phyloP scores from a whole-genome alignment of 352 stramenopile species.

The Globisporangium spinosum region DNA sequence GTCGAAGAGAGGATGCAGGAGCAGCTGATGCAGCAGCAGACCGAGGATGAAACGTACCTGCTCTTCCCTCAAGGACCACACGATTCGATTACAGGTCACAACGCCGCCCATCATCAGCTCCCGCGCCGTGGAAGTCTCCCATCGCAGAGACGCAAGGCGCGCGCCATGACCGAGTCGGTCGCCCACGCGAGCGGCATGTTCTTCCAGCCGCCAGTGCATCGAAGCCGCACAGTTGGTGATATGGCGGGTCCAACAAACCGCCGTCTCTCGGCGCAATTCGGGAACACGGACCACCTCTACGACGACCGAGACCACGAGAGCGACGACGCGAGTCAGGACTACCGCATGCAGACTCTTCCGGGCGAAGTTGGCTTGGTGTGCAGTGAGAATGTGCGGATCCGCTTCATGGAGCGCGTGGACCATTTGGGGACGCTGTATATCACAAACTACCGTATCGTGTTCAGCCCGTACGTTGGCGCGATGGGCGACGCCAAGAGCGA shows the following conservation, averaged over 20 bases:
- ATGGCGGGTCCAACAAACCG: neutral
- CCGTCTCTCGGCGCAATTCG: conserved; percentile 22
- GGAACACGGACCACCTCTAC: conserved; percentile 21
- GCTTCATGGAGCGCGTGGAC: conserved; percentile 45
- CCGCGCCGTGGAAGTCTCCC: conserved; percentile 14
- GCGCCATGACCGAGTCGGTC: conserved; percentile 19
- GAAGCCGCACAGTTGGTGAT: conserved; percentile 14
- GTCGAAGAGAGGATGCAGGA: conserved; percentile 53
- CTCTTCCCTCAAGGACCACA: conserved; percentile 4
- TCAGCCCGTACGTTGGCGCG: conserved; percentile 38
- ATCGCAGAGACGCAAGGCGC: conserved; percentile 9
- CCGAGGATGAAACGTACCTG: conserved; percentile 13
- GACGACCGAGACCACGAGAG: conserved; percentile 22
- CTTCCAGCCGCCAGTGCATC: conserved; percentile 22
- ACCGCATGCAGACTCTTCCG: conserved; percentile 48
- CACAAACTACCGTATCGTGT: conserved; percentile 80
- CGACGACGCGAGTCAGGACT: conserved; percentile 18
- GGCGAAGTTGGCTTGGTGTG: conserved; percentile 65
- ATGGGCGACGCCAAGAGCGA: neutral
- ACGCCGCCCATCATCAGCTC: conserved; percentile 5
- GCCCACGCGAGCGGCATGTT: conserved; percentile 22
- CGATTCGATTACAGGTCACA: conserved; percentile 4
- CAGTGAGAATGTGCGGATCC: conserved; percentile 55
- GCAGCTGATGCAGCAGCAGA: conserved; percentile 20
- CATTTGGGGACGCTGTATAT: conserved; percentile 66